A percentile compares a stretch with the other conserved stretches of the same genome.
Evolutionary conservation across 306 rosid species (phyloP).

Genomic region (Hippophae rhamnoides): DNA sequence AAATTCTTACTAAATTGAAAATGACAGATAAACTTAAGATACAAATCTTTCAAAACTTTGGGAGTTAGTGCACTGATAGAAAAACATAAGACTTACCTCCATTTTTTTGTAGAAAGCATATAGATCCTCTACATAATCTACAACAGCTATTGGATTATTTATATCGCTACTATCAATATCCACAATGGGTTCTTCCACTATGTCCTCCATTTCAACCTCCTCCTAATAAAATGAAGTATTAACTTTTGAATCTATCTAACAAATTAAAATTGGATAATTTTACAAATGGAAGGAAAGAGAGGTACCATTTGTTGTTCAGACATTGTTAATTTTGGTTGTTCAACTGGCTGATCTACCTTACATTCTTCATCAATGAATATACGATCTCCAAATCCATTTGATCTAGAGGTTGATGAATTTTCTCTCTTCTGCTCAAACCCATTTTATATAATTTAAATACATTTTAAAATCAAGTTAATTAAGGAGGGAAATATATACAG

Average conservation of each 20-base stretch:
- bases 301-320: conserved; percentile 58
- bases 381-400: conserved; percentile 52
- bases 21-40: no score
- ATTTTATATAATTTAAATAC: conserved; percentile 11
- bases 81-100: conserved; percentile 41
- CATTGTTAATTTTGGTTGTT: conserved; percentile 32
- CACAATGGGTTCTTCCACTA: conserved; percentile 42
- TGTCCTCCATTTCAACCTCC: conserved; percentile 96
- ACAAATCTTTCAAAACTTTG: background rate
- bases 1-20: no score
- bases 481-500: background rate
- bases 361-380: conserved; percentile 70
- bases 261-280: background rate
- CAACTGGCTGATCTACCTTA: conserved; percentile 70
- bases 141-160: conserved; percentile 66
- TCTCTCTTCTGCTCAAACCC: conserved; percentile 37
- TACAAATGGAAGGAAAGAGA: background rate
- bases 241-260: background rate
- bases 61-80: background rate
- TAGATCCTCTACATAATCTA: conserved; percentile 72
- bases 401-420: conserved; percentile 20
- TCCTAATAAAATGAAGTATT: conserved; percentile 23
- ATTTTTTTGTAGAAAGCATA: conserved; percentile 52
- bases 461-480: background rate
- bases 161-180: conserved; percentile 66